Evolutionary conservation across 148 eudicot genomes (phyloP), one percentile per base, ranked within the genome.

Genomic region (Camellia japonica): DNA sequence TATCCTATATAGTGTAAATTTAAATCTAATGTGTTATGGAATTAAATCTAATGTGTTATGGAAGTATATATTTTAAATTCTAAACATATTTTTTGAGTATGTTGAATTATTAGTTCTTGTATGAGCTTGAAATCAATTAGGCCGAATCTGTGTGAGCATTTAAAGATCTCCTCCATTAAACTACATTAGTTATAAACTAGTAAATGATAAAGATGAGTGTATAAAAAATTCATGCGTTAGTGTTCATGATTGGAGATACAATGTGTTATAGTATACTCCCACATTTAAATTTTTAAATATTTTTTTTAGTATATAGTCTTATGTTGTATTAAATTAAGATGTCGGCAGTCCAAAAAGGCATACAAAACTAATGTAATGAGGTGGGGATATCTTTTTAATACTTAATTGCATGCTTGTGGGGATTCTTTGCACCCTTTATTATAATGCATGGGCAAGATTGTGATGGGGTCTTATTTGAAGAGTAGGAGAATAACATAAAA

Each of bases 291-390:
- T 30, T 30, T 30, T 30, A 30, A 30, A 30, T 30, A 30, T 30
- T 30, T 30, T 30, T 30, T 30, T 30, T 30, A 1, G 38, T 30
- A 30, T 30, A 30, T 30, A 30, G 38, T 30, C 38, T 30, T 30
- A 30, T 30, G 38, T 1, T 5, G 52, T 49, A 3, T 5, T 49
- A 43, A 42, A 68, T 7, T 68, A 73, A 6, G 43, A 5, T 13
- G 52, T 76, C 42, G 68, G 56, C 78, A 76, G 16, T 71, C 74
- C 41, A 47, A 71, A 47, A 71, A 51, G 59, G 6, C 58, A 71
- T 19, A 71, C 14, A 71, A 49, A 49, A 71, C 58, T 49, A 71
- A 11, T 20, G 74, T 51, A 47, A 71, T 71, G 23, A 3, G 20
- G 7, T 68, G 51, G 74, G 38, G 74, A 10, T 71, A 71, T 42